Base-by-base conservation (phyloP, 495 filamentous ascomycete species). In the Penicillium canescens region DNA sequence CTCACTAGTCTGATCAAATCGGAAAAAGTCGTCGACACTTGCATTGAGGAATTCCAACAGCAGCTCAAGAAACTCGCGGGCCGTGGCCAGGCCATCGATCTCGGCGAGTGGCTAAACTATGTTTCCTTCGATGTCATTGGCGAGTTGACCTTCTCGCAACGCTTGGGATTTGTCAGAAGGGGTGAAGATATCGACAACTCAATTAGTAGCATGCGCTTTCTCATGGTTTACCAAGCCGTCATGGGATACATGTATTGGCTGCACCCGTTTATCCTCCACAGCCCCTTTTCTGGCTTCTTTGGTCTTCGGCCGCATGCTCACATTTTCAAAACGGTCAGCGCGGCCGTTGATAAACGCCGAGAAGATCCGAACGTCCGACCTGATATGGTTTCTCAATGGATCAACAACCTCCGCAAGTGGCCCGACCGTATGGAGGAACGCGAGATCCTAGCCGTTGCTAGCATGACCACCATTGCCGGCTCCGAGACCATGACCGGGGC, bases 381-480 rank as follows among this genome's bases (percentile, higher is more conserved):
- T 35, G 78, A 81, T 45, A 77, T 78, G 66, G 63, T 81, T 47
- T 60, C 71, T 48, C 62, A 74, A 21, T 78, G 78, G 78, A 59
- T 78, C 9, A 54, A 69, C 10, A 61, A 62, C 21, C 70, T 63
- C 2, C 50, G 52, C 6, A 65, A 70, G 18, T 55, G 74, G 46
- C 72, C 71, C 1, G 73, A 77, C 23, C 62, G 65, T 7, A 72
- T 80, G 65, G 47, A 58, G 4, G 69, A 75, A 51, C 52, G 58
- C 11, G 76, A 79, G 42, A 61, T 80, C 21, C 62, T 71, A 26
- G 59, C 61, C 9, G 64, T 66, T 3, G 72, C 71, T 6, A 71
- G 72, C 24, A 62, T 56, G 1, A 80, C 63, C 31, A 48, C 78
- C 6, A 74, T 70, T 11, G 77, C 76, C 2, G 78, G 78, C 0